Conservation (phyloP, 1,284 basidiomycete genomes). For the Trametes polyzona region DNA sequence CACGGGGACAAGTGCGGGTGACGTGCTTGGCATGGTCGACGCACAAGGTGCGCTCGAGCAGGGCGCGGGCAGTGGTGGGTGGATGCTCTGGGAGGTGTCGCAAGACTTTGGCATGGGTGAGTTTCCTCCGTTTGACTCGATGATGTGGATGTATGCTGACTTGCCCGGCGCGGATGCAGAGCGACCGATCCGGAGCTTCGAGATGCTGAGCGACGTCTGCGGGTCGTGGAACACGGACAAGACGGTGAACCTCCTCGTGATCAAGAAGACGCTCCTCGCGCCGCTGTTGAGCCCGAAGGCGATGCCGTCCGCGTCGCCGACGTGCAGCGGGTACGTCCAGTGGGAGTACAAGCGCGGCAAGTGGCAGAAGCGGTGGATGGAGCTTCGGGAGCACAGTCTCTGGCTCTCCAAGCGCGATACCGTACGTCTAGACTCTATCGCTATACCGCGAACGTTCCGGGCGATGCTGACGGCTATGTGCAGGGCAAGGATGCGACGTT, state of each 20-base stretch:
- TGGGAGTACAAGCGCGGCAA: conserved; percentile 88
- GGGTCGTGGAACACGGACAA: conserved; percentile 85
- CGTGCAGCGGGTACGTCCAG: conserved; percentile 75
- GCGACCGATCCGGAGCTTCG: conserved; percentile 84
- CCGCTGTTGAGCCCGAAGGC: conserved; percentile 58
- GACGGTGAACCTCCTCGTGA: conserved; percentile 74
- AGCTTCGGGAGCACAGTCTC: conserved; percentile 81
- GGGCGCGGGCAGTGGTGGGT: conserved; percentile 59
- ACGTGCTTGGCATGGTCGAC: conserved; percentile 66
- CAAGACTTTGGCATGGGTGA: conserved; percentile 86
- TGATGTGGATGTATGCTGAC: too few species aligned
- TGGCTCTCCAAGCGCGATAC: conserved; percentile 88
- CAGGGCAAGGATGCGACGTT: conserved; percentile 84
- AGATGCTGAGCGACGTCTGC: conserved; percentile 72
- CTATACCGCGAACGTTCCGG: background rate
- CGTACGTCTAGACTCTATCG: conserved; percentile 46
- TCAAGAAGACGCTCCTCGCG: conserved; percentile 72
- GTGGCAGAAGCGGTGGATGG: conserved; percentile 89
- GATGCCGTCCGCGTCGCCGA: conserved; percentile 74
- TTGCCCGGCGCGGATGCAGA: too few species aligned
- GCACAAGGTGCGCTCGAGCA: conserved; percentile 62
- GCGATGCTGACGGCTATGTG: background rate
- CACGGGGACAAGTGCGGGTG: conserved; percentile 61
- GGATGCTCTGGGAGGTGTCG: conserved; percentile 82
- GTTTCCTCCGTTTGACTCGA: conserved; percentile 34